Base-by-base conservation (phyloP, 2,329 filamentous ascomycete genomes). In the Alternaria arborescens region DNA sequence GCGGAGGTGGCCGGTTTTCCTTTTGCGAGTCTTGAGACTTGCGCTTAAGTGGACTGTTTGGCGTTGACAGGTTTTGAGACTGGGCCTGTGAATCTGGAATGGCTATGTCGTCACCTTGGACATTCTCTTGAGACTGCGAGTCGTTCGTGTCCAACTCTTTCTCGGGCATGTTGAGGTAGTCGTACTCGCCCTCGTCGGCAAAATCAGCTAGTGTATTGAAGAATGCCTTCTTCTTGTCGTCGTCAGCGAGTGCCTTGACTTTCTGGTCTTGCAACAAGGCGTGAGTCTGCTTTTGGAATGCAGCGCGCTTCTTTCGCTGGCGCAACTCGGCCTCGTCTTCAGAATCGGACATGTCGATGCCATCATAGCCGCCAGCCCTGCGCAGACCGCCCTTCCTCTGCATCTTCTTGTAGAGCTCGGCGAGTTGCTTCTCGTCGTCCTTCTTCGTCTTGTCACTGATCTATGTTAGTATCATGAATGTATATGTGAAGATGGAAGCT, bases 251-350 rank as follows among this genome's bases (percentile, higher is more conserved):
- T 78, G 94, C 94, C 74, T 91, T 92, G 69, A 99, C 88, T 38
- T 93, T 92, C 77, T 97, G 94, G 72, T 98, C 94, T 24, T 91
- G 85, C 47, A 97, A 86, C 8, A 99, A 85, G 7, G 94, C 91
- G 77, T 93, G 93, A 58, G 93, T 91, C 91, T 97, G 96, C 80
- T 92, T 92, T 36, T 91, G 91, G 78, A 97, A 97, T 73, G 97
- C 92, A 40, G 89, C 86, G 53, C 93, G 90, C 83, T 96, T 97
- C 82, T 91, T 88, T 52, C 92, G 88, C 46, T 91, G 88, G 44
- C 88, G 87, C 30, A 90, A 87, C 71, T 94, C 91, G 18, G 90
- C 88, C 65, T 91, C 93, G 69, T 97, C 94, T 67, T 97, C 94
- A 3, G 92, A 94, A 76, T 98, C 95, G 5, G 93, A 94, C 22